Evolutionary conservation across 2,329 filamentous ascomycete genomes (phyloP).

Genomic region (Fusarium devonianum): DNA sequence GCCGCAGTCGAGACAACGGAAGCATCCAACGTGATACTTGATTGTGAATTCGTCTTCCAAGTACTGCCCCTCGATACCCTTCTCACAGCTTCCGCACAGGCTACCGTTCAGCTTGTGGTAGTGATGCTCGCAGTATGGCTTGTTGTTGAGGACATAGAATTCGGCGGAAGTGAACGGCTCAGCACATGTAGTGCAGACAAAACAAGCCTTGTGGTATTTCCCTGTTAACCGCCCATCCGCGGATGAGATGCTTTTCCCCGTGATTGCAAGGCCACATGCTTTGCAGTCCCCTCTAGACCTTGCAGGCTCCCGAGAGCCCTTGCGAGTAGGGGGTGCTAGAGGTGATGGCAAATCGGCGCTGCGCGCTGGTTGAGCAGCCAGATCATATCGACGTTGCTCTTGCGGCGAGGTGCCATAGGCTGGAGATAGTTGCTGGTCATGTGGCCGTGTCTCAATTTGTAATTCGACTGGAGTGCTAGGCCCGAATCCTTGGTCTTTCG

Average conservation of each 20-base stretch:
- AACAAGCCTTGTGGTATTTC: conserved; percentile 93
- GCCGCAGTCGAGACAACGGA: conserved; percentile 82
- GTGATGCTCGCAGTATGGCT: conserved; percentile 88
- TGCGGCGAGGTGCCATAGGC: conserved; percentile 31
- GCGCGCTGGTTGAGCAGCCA: conserved; percentile 16
- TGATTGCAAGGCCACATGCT: conserved; percentile 79
- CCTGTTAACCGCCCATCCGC: conserved; percentile 91
- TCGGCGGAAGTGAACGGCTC: conserved; percentile 84
- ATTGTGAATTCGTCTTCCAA: conserved; percentile 78
- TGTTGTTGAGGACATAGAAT: conserved; percentile 89
- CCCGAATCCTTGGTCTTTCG: conserved; percentile 31
- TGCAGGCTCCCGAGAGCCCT: conserved; percentile 51
- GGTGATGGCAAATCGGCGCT: conserved; percentile 16
- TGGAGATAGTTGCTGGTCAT: conserved; percentile 21
- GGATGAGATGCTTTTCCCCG: conserved; percentile 91
- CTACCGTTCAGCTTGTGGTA: conserved; percentile 93
- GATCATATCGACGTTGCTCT: conserved; percentile 22
- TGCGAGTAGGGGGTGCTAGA: conserved; percentile 38
- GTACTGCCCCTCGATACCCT: conserved; percentile 92
- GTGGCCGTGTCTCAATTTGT: conserved; percentile 16
- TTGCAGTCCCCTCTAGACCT: conserved; percentile 78
- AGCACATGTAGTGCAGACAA: conserved; percentile 85
- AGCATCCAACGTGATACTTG: conserved; percentile 89
- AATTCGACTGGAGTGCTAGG: conserved; percentile 37
- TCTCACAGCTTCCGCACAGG: conserved; percentile 79